These are phyloP conservation scores for Cunninghamia lanceolata DNA, from an alignment of 75 land plant species.

Conservation along the genomic window DNA sequence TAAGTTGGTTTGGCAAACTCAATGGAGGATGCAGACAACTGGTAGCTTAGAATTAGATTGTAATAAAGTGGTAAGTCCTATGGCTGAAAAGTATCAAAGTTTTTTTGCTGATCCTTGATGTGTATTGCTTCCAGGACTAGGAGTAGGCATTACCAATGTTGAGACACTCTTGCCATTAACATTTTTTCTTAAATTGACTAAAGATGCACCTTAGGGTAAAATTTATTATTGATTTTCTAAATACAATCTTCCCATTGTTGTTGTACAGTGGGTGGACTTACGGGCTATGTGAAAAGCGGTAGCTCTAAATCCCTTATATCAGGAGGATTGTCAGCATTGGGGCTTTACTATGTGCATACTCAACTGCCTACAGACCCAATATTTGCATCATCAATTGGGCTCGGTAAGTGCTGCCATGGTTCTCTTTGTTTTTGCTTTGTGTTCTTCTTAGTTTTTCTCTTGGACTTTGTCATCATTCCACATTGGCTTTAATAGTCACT, in stretches of 20 bases:
- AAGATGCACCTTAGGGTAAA: background rate
- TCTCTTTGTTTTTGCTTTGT: background rate
- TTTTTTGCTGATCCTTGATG: background rate
- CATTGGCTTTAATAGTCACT: too few relatives aligned
- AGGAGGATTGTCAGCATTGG: constrained; percentile 61
- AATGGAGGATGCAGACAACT: background rate
- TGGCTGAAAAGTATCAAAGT: background rate
- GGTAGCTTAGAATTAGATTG: background rate
- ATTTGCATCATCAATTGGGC: constrained; percentile 71
- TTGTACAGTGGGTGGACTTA: constrained; percentile 69
- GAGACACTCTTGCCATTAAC: background rate
- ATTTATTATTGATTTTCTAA: background rate
- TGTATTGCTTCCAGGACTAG: background rate
- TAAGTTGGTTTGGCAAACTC: background rate
- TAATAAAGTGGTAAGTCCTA: background rate
- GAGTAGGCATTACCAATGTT: background rate
- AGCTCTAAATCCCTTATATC: constrained; percentile 70
- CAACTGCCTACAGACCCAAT: constrained; percentile 62
- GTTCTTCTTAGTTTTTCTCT: background rate
- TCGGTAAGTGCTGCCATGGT: constrained; percentile 38
- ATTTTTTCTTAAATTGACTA: background rate
- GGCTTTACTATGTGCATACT: constrained; percentile 57
- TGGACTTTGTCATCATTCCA: background rate
- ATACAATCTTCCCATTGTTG: background rate
- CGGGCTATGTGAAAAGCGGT: constrained; percentile 70